Base-by-base conservation (phyloP, 352 stramenopile genomes). In the Hyaloperonospora arabidopsidis region DNA sequence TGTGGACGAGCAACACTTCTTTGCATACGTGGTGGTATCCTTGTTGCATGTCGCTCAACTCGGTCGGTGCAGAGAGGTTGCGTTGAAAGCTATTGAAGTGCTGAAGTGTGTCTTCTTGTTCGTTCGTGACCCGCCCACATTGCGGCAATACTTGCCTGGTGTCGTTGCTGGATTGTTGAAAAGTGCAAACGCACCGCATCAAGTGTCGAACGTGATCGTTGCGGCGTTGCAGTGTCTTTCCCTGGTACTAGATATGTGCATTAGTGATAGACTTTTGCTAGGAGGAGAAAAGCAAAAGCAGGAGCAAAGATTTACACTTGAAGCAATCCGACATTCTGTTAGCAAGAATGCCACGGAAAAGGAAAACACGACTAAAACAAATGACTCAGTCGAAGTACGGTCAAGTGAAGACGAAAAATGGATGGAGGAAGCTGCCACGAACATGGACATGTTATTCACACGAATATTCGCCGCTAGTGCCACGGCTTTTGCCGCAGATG, bases 61-160 rank as follows among this genome's bases (percentile, higher is more conserved):
- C 19, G 77, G 84, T 54, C 55, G 66, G 0, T 84, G 68, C 56
- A 68, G 72, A 1, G 56, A 74, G 1, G 67, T 64, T 18, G 72
- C 72, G 14, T 47, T 69, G 17, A 52, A 63, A 43, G 67, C 74
- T 1, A 51, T 87, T 39, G 58, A 79, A 34, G 65, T 67, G 43
- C 63, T 87, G 7, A 59, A 61, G 19, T 54, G 56, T 18, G 63
- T 82, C 10, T 4, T 82, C 28, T 17, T 65, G 13, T 76, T 76
- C 5, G 45, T 86, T 29, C 55, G 65, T 14, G 63, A 85, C 29
- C 41, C 71, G 6, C 10, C 54, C 1, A 61, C 63, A 10, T 59
- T 89, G 44, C 68, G 77, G 0, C 76, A 86, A 61, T 86, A 89
- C 54, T 78, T 92, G 23, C 82, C 82, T 6, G 84, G 84, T 18